Evolutionary conservation across 2,329 filamentous ascomycete species (phyloP).

Genomic region (Hymenoscyphus infarciens): DNA sequence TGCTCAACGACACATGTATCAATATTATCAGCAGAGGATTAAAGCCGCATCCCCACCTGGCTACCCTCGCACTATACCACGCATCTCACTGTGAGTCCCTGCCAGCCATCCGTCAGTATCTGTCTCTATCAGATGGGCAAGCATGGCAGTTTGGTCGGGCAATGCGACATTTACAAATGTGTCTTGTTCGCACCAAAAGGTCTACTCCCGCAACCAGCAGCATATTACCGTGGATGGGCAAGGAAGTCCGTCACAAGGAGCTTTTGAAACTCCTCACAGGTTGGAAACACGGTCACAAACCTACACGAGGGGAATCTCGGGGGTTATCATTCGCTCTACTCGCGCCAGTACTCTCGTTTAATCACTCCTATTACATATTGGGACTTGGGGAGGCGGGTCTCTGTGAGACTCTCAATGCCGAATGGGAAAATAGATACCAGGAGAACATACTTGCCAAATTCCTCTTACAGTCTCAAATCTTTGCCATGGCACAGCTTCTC

Average conservation of each 20-base stretch:
- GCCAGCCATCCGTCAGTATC: conserved; percentile 15
- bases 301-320: neutral
- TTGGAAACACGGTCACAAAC: conserved; percentile 4
- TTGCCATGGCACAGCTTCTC: neutral
- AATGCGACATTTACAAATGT: neutral
- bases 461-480: neutral
- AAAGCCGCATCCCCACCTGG: neutral
- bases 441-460: neutral
- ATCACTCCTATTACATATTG: conserved; percentile 17
- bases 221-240: conserved; percentile 5
- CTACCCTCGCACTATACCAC: neutral
- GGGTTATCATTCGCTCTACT: conserved; percentile 4
- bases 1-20: neutral
- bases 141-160: neutral
- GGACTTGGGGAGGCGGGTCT: conserved; percentile 20
- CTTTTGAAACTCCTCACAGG: conserved; percentile 21
- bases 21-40: neutral
- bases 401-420: conserved; percentile 15
- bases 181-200: neutral
- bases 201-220: neutral
- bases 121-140: neutral
- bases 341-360: too few relatives aligned
- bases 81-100: neutral
- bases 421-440: conserved; percentile 12
- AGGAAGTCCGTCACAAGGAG: conserved; percentile 4